Percentiles rank a stretch among this genome's conserved stretches.
Conservation (phyloP, 106 monocot species). For the Gastrodia elata region DNA sequence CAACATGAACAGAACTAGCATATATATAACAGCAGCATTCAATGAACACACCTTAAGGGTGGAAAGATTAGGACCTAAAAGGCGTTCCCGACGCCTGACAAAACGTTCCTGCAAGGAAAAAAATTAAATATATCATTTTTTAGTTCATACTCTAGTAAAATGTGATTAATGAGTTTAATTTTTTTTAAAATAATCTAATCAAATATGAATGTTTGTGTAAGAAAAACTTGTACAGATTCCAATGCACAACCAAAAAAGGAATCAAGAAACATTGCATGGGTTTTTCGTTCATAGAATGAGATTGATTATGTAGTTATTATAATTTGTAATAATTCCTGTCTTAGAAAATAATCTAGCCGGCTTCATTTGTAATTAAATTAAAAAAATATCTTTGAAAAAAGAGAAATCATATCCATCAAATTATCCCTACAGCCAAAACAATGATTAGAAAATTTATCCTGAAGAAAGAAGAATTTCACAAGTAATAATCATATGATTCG, state of each 20-base stretch:
- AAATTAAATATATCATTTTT: neutral
- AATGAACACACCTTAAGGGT: slow-evolving; percentile 67
- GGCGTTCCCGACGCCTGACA: slow-evolving; percentile 83
- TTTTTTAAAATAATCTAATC: neutral
- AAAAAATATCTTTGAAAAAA: neutral
- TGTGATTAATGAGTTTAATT: neutral
- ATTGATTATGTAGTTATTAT: neutral
- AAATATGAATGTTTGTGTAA: neutral
- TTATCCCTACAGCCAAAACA: neutral
- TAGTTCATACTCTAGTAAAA: neutral
- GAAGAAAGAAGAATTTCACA: too few relatives aligned
- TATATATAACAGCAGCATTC: neutral
- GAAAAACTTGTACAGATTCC: neutral
- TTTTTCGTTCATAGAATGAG: neutral
- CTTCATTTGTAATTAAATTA: neutral
- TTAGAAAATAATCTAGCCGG: neutral
- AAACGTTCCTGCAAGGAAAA: slow-evolving; percentile 64
- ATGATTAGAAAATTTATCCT: neutral
- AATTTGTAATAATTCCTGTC: neutral
- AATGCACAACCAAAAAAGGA: neutral
- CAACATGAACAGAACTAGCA: neutral
- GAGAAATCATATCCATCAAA: neutral
- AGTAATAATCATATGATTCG: too few relatives aligned
- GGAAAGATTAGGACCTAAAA: slow-evolving; percentile 81
- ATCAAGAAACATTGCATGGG: neutral